Conservation (phyloP, 441 rosid species). For the Erodium moschatum region DNA sequence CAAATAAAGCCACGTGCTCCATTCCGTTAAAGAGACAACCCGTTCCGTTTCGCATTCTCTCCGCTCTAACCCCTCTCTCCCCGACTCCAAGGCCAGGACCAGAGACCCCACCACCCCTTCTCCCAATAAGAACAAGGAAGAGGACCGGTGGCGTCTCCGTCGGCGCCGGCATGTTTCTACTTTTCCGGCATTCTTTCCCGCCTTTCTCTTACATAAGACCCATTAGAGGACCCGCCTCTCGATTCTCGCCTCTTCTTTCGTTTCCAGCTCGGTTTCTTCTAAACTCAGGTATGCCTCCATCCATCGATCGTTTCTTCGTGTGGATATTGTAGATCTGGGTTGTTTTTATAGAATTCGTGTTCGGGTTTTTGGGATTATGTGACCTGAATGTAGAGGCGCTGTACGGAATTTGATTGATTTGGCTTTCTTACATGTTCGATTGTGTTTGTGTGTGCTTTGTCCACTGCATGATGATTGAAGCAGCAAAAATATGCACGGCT, state of each 20-base stretch:
- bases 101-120: neutral
- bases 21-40: neutral
- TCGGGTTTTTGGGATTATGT: neutral
- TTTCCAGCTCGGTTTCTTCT: too few relatives aligned
- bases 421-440: neutral
- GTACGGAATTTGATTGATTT: neutral
- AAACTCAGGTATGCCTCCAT: neutral
- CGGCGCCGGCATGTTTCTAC: neutral
- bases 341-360: neutral
- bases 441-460: neutral
- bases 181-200: constrained; percentile 3
- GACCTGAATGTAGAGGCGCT: neutral
- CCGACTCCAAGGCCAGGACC: too few relatives aligned
- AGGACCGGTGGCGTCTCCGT: constrained; percentile 3
- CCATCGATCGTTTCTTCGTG: neutral
- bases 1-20: neutral
- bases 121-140: neutral
- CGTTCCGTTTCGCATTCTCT: neutral
- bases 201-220: too few relatives aligned
- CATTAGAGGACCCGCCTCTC: neutral
- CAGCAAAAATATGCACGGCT: neutral
- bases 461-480: neutral
- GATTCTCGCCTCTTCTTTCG: neutral
- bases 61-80: too few relatives aligned
- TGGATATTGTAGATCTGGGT: neutral